A percentile compares a stretch with the other conserved stretches of the same genome.
These are phyloP conservation scores for Fusarium humuli DNA, from an alignment of 2,329 filamentous ascomycete species.

Conservation along the genomic window DNA sequence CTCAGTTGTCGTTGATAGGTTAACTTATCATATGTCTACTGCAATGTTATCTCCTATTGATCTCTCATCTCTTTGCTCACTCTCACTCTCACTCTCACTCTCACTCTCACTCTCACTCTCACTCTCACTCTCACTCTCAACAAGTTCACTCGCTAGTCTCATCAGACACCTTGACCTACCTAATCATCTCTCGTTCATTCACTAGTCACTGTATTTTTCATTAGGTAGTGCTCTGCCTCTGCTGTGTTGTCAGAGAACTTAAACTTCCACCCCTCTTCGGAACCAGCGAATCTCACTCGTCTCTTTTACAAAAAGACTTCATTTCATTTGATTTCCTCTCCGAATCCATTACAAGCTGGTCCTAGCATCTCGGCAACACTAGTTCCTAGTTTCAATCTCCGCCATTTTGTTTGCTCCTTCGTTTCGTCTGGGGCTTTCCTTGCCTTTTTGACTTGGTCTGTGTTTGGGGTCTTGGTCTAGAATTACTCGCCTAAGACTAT, in stretches of 20 bases:
- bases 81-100: background rate
- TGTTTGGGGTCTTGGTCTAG: conserved; percentile 13
- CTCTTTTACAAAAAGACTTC: conserved; percentile 12
- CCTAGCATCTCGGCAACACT: conserved; percentile 41
- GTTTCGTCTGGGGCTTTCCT: conserved; percentile 32
- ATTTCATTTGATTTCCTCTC: background rate
- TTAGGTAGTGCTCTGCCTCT: background rate
- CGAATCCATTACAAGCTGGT: conserved; percentile 22
- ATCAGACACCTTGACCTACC: background rate
- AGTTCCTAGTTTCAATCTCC: conserved; percentile 41
- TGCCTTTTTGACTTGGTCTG: conserved; percentile 12
- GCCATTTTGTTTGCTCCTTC: conserved; percentile 30
- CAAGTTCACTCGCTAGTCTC: conserved; percentile 16
- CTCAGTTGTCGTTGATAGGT: background rate
- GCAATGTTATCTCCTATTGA: conserved; percentile 8
- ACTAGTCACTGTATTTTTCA: conserved; percentile 10
- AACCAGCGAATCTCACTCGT: conserved; percentile 9
- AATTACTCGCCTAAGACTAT: conserved; percentile 16
- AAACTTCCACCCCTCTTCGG: conserved; percentile 7
- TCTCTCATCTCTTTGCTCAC: background rate
- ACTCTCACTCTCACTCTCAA: background rate
- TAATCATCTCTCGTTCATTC: conserved; percentile 29
- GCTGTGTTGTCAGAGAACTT: conserved; percentile 2
- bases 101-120: background rate
- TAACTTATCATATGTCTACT: background rate